phyloP scores from a whole-genome alignment of 345 rosid genomes.

The Bruguiera gymnorhiza region DNA sequence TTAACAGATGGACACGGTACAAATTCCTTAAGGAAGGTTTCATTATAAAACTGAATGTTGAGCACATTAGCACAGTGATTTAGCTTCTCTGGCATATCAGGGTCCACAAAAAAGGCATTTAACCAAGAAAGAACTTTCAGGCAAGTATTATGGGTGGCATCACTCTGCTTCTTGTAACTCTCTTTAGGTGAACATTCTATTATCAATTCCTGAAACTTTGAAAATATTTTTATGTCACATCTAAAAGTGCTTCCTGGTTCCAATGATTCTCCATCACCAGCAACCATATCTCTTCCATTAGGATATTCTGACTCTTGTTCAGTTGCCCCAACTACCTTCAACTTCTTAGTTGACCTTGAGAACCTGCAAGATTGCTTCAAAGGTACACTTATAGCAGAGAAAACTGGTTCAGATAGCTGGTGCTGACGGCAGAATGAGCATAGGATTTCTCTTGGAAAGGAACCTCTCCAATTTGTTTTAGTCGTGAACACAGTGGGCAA shows the following conservation, averaged over 20 bases:
- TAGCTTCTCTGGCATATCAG: constrained; percentile 42
- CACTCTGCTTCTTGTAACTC: constrained; percentile 60
- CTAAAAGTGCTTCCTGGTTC: constrained; percentile 39
- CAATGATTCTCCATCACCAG: constrained; percentile 21
- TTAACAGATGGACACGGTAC: constrained; percentile 27
- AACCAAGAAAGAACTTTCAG: constrained; percentile 75
- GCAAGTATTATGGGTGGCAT: constrained; percentile 69
- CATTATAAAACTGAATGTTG: constrained; percentile 36
- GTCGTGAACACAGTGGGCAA: constrained; percentile 64
- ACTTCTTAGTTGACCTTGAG: constrained; percentile 52
- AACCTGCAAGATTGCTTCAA: constrained; percentile 37
- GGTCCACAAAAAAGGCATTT: constrained; percentile 51
- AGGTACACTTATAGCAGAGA: constrained; percentile 39
- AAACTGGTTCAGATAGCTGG: constrained; percentile 70
- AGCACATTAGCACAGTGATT: constrained; percentile 34
- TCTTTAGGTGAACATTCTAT: constrained; percentile 61
- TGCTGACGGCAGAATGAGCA: constrained; percentile 79
- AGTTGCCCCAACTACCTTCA: constrained; percentile 37
- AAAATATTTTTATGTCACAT: constrained; percentile 66
- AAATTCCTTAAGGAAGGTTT: constrained; percentile 43
- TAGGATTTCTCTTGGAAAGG: constrained; percentile 74
- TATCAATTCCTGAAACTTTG: constrained; percentile 59
- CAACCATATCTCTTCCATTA: constrained; percentile 30
- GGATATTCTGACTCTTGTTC: constrained; percentile 26
- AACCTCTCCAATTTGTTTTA: constrained; percentile 82